A percentile compares a stretch with the other conserved stretches of the same genome.
These are phyloP conservation scores for Yamadazyma atmosphaerica DNA, from an alignment of 1,139 yeast genomes.

Conservation along the genomic window DNA sequence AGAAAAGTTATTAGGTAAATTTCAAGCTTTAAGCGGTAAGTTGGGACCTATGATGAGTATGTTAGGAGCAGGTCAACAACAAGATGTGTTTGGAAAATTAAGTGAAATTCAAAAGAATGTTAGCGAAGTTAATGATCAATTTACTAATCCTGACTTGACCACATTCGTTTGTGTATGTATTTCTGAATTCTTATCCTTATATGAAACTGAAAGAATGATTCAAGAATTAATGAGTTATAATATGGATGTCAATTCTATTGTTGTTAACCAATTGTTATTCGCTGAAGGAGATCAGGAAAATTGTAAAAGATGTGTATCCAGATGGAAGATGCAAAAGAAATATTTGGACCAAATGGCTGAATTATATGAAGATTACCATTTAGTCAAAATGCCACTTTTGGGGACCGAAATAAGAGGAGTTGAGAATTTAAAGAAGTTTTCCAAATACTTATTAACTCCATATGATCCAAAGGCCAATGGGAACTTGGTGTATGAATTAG, in stretches of 20 bases:
- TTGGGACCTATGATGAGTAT: conserved; percentile 90
- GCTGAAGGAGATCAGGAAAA: conserved; percentile 64
- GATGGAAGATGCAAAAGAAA: conserved; percentile 95
- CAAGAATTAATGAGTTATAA: conserved; percentile 93
- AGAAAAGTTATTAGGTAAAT: conserved; percentile 81
- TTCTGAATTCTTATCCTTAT: conserved; percentile 90
- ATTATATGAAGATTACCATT: conserved; percentile 90
- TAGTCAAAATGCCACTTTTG: conserved; percentile 91
- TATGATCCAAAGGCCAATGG: conserved; percentile 67
- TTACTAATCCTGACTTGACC: conserved; percentile 93
- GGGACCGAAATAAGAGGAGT: conserved; percentile 94
- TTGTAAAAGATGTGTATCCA: conserved; percentile 87
- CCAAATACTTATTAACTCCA: conserved; percentile 66
- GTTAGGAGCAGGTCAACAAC: conserved; percentile 68
- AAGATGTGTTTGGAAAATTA: conserved; percentile 79
- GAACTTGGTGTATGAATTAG: conserved; percentile 62
- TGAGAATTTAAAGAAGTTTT: conserved; percentile 76
- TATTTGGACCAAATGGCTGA: conserved; percentile 94
- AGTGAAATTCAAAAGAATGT: conserved; percentile 83
- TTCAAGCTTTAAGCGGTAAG: conserved; percentile 80
- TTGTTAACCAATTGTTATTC: conserved; percentile 88
- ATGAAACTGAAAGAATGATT: conserved; percentile 95
- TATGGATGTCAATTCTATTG: conserved; percentile 94
- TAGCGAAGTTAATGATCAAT: conserved; percentile 86
- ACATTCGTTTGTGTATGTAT: conserved; percentile 97